Evolutionary conservation across 2,329 filamentous ascomycete genomes (phyloP).

Genomic region (Penicillium sp.): DNA sequence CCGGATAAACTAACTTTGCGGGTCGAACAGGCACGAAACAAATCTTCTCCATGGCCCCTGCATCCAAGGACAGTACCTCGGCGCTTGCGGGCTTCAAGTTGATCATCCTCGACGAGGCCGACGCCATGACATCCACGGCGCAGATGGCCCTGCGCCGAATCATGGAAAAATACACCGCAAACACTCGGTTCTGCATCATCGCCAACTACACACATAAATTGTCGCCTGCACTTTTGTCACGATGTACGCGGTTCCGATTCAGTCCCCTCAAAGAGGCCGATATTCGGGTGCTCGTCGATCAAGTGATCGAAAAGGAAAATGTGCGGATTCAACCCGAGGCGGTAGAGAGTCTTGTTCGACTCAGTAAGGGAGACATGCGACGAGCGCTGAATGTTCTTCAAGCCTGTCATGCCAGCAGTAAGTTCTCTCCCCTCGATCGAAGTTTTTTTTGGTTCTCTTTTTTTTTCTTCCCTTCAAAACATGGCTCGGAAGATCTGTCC

Average conservation of each 20-base stretch:
- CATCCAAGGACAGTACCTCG: constrained; percentile 36
- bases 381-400: constrained; percentile 91
- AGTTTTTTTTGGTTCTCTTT: neutral
- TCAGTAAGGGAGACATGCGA: constrained; percentile 96
- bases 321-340: constrained; percentile 79
- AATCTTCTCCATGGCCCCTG: constrained; percentile 69
- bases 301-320: constrained; percentile 79
- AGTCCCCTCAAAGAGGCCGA: constrained; percentile 85
- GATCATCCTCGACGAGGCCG: constrained; percentile 97
- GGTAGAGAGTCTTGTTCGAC: constrained; percentile 70
- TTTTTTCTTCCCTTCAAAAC: too few species aligned
- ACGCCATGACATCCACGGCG: constrained; percentile 97
- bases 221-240: constrained; percentile 81
- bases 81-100: constrained; percentile 77
- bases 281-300: constrained; percentile 78
- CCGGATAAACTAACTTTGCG: constrained; percentile 1
- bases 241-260: constrained; percentile 93
- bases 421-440: constrained; percentile 22
- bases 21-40: constrained; percentile 65
- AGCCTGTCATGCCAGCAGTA: constrained; percentile 90
- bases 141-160: constrained; percentile 96
- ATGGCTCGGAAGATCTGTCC: too few species aligned
- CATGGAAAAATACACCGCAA: constrained; percentile 99
- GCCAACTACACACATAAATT: constrained; percentile 99
- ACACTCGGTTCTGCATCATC: constrained; percentile 96